Evolutionary conservation across 805 yeast species (phyloP).

Genomic region (Clavispora vitiphila): DNA sequence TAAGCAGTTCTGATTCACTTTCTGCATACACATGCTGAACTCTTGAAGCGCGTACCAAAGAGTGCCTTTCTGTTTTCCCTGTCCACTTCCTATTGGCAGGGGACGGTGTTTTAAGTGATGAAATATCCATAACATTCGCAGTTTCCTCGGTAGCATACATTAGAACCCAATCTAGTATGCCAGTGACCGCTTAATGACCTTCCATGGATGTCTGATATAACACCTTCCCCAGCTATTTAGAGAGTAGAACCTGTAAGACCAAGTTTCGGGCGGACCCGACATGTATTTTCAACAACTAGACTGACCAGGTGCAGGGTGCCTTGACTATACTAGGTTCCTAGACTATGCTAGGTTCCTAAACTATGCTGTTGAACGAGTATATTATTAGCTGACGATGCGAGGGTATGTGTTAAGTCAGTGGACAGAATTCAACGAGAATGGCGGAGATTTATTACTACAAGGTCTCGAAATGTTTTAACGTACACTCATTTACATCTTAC

Average conservation of each 20-base stretch:
- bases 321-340: too few relatives aligned
- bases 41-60: constrained; percentile 25
- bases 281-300: too few relatives aligned
- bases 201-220: constrained; percentile 88
- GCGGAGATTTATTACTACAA: too few relatives aligned
- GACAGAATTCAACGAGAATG: too few relatives aligned
- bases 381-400: too few relatives aligned
- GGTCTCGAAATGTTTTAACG: background rate
- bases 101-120: constrained; percentile 53
- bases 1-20: constrained; percentile 54
- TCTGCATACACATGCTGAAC: constrained; percentile 12
- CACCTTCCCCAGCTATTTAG: background rate
- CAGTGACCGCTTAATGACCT: constrained; percentile 85
- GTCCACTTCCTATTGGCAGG: background rate
- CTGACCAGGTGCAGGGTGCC: too few relatives aligned
- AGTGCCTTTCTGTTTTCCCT: constrained; percentile 6
- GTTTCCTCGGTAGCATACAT: constrained; percentile 92
- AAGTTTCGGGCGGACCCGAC: too few relatives aligned
- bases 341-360: too few relatives aligned
- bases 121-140: constrained; percentile 81
- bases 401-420: too few relatives aligned
- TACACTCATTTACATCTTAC: constrained; percentile 17
- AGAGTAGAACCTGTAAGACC: too few relatives aligned
- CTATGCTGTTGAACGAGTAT: too few relatives aligned
- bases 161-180: constrained; percentile 77